Base-by-base conservation (phyloP, 345 rosid species). In the Camelina neglecta region DNA sequence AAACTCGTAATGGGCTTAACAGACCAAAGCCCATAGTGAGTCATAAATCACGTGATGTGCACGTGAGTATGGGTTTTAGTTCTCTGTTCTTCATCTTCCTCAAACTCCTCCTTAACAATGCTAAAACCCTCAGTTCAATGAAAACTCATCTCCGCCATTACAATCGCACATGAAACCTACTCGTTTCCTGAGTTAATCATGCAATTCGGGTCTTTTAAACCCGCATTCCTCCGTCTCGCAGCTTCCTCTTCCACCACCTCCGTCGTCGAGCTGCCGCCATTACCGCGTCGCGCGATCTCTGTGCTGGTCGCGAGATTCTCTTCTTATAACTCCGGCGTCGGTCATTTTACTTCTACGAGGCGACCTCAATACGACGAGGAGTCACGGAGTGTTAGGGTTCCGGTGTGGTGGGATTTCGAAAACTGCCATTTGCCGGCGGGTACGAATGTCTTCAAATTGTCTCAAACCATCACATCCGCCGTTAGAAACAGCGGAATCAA, bases 371-470 rank as follows among this genome's bases (percentile, higher is more conserved):
- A 79, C 2, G 88, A 86, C 2, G 90, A 88, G 55, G 88, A 76
- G 48, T 82, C 88, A 1, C 78, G 85, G 36, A 73, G 60, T 24
- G 87, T 94, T 39, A 79, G 83, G 84, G 92, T 94, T 31, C 82
- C 83, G 5, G 99, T 95, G 8, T 92, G 99, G 97, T 95, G 97
- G 97, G 97, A 92, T 80, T 90, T 95, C 75, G 99, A 92, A 91
- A 95, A 90, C 69, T 94, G 97, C 71, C 8, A 62, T 73, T 20
- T 85, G 33, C 96, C 96, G 24, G 74, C 73, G 1, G 93, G 89
- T 18, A 85, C 68, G 11, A 92, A 92, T 63, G 93, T 82, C 4
- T 85, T 79, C 74, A 89, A 73, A 75, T 84, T 92, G 24, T 75
- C 89, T 20, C 85, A 74, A 15, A 7, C 56, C 56, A 89, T 95